Base-by-base conservation (phyloP, 140 eudicot genomes). In the Senecio squalidus region DNA sequence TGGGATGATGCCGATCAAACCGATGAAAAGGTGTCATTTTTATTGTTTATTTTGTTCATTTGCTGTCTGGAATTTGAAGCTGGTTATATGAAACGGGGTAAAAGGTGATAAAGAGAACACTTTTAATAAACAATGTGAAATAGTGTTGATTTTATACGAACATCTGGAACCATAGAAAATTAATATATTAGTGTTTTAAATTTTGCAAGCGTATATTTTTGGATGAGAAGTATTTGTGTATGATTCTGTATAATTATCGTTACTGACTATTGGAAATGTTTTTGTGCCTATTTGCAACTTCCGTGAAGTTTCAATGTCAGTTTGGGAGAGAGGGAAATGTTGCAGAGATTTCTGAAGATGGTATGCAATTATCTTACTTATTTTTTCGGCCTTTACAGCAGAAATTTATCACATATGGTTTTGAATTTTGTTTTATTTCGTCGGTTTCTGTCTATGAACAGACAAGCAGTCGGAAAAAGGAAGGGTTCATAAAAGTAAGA, bases 281-380 rank as follows among this genome's bases (percentile, higher is more conserved):
- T 55, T 16, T 67, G 38, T 59, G 47, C 9, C 41, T 30, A 11
- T 67, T 43, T 62, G 21, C 6, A 25, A 5, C 58, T 6, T 43
- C 11, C 20, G 2, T 53, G 66, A 51, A 74, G 79, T 74, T 74
- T 64, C 60, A 36, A 55, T 74, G 79, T 39, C 79, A 74, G 39
- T 67, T 56, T 75, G 67, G 70, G 17, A 68, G 68, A 61, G 79
- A 68, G 29, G 50, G 60, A 61, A 54, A 16, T 34, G 66, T 55
- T 53, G 48, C 29, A 27, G 75, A 74, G 57, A 68, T n/a, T n/a
- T n/a, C 61, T 22, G 62, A 68, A 61, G 67, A 74, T 44, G 79
- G 79, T 74, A 67, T 54, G 75, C 31, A 43, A n/a, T 34, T 4
- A 40, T 30, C 45, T 25, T 4, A 34, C 21, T 46, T 26, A 4